Evolutionary conservation across 2,329 filamentous ascomycete genomes (phyloP), one percentile per base, ranked within the genome.

Genomic region (Plectosphaerella plurivora): DNA sequence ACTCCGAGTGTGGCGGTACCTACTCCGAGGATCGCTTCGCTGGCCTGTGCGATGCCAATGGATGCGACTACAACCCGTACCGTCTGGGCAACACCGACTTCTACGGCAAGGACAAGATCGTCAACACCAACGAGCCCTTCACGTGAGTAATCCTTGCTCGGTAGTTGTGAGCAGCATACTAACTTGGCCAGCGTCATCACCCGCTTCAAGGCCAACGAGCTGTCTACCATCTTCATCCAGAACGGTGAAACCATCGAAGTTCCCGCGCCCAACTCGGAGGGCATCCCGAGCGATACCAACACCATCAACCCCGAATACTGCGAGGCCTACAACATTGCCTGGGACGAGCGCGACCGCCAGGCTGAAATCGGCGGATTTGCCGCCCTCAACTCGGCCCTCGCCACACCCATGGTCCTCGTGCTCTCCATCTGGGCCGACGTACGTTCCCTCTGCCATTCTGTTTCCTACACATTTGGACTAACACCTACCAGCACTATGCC

Each of bases 41-140:
- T 37, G 81, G 82, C 54, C 69, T 79, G 53, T 87, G 84, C 64
- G 84, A 87, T 64, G 77, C 81, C 59, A 81, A 84, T 61, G 83
- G 83, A 39, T 87, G 84, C 59, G 83, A 86, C 64, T 86, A 81
- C 75, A 85, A 85, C 74, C 71, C 78, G n/a, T 87, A 78, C 77
- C 81, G 83, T 62, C 76, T 83, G 73, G 84, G 83, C 53, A 75
- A 79, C 65, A 69, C 70, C 33, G 68, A 73, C 67, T 87, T 85
- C 74, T 86, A 80, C 69, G 83, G 83, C 51, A 70, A 75, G 2
- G 79, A 76, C 57, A 73, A 72, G 63, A 81, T 71, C 24, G 69
- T 86, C 59, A 77, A 85, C 66, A 83, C 81, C 50, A 74, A 64
- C 59, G 73, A 74, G 62, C 76, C 77, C 53, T 75, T 86, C 64